Conservation (phyloP, 768 basidiomycete genomes). For the Collybia nuda region DNA sequence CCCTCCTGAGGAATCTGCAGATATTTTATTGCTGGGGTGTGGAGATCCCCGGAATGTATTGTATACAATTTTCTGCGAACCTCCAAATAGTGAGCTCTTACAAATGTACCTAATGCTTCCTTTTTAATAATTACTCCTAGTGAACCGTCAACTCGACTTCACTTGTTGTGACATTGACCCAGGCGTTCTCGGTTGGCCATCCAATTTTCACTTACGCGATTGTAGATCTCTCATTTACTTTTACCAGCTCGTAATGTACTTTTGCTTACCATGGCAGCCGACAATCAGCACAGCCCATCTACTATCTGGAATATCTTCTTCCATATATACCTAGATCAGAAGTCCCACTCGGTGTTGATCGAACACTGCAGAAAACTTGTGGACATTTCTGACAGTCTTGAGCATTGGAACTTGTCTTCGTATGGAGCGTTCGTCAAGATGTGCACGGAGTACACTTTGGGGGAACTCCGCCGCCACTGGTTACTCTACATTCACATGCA, state of each 20-base stretch:
- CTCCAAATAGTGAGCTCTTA: conserved; percentile 12
- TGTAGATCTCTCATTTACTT: neutral
- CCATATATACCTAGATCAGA: conserved; percentile 30
- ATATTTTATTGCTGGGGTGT: conserved; percentile 43
- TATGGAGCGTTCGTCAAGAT: conserved; percentile 28
- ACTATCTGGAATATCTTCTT: conserved; percentile 36
- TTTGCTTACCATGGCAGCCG: conserved; percentile 29
- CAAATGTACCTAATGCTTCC: no score
- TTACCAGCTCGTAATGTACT: conserved; percentile 35
- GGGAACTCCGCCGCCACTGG: conserved; percentile 30
- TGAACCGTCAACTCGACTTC: conserved; percentile 27
- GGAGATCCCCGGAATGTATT: conserved; percentile 49
- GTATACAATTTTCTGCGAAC: conserved; percentile 34
- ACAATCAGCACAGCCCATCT: conserved; percentile 11
- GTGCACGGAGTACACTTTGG: conserved; percentile 26
- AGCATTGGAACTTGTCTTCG: conserved; percentile 23
- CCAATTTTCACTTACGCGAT: neutral
- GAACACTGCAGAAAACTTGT: conserved; percentile 29
- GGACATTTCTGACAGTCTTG: conserved; percentile 14
- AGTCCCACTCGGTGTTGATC: conserved; percentile 19
- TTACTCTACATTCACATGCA: conserved; percentile 23
- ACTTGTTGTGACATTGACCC: conserved; percentile 40
- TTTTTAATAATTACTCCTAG: neutral
- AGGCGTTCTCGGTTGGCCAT: conserved; percentile 28
- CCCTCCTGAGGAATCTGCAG: conserved; percentile 37